phyloP scores from a whole-genome alignment of 2,329 filamentous ascomycete species.

The Fusarium zealandicum region DNA sequence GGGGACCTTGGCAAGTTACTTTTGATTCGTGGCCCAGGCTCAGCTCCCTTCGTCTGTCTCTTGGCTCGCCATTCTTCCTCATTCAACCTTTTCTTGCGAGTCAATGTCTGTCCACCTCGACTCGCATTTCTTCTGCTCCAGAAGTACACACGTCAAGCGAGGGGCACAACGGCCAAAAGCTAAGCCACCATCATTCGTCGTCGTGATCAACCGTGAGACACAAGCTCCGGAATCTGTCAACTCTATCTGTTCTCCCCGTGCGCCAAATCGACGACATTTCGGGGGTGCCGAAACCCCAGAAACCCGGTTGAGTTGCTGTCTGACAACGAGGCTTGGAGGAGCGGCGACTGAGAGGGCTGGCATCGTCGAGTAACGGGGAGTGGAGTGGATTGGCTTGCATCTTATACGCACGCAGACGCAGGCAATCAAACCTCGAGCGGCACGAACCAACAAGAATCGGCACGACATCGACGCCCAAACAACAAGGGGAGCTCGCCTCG shows the following conservation, averaged over 20 bases:
- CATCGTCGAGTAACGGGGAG: background rate
- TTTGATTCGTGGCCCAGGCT: background rate
- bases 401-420: slow-evolving; percentile 1
- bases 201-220: slow-evolving; percentile 9
- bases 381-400: background rate
- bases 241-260: slow-evolving; percentile 20
- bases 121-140: background rate
- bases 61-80: background rate
- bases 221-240: slow-evolving; percentile 1
- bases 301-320: background rate
- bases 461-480: background rate
- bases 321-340: background rate
- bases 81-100: background rate
- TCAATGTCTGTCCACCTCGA: background rate
- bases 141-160: background rate
- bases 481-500: background rate
- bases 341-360: background rate
- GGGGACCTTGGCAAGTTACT: background rate
- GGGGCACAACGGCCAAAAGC: slow-evolving; percentile 4
- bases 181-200: background rate
- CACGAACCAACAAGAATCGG: slow-evolving; percentile 5
- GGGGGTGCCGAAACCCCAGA: slow-evolving; percentile 11
- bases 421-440: background rate
- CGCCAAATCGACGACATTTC: slow-evolving; percentile 1
- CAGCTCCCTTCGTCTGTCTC: slow-evolving; percentile 1